Conservation (phyloP, 306 rosid genomes). For the Inga leiocalycina region DNA sequence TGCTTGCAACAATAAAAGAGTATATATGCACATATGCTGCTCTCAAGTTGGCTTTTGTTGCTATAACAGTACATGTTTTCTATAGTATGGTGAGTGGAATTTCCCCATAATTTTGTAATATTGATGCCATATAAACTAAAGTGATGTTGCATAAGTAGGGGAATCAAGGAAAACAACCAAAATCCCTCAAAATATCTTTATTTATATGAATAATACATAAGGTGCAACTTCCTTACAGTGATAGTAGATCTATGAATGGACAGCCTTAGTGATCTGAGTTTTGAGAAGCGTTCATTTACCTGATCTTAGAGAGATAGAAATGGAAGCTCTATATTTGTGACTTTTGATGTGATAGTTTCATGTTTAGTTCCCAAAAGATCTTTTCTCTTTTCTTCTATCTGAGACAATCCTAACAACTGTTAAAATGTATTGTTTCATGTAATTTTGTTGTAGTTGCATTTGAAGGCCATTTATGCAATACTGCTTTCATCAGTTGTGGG, state of each 20-base stretch:
- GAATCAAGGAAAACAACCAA: not conserved
- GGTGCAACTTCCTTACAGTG: not conserved
- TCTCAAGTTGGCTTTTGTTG: slow-evolving; percentile 92
- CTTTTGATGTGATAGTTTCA: not conserved
- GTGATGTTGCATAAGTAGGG: not conserved
- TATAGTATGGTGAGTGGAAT: slow-evolving; percentile 64
- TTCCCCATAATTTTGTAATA: not conserved
- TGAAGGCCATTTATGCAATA: too few species aligned
- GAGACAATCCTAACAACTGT: too few species aligned
- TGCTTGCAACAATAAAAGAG: slow-evolving; percentile 83
- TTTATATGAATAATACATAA: not conserved
- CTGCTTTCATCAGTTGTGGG: too few species aligned
- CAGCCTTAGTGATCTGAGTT: not conserved
- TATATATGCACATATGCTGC: slow-evolving; percentile 96
- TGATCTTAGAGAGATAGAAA: not conserved
- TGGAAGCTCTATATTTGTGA: not conserved
- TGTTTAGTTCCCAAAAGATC: not conserved
- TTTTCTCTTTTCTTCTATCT: too few species aligned
- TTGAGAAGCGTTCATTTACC: not conserved
- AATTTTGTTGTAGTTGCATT: too few species aligned
- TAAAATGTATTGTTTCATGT: too few species aligned
- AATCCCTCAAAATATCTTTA: not conserved
- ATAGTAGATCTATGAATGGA: not conserved
- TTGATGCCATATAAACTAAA: too few species aligned
- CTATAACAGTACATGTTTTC: slow-evolving; percentile 72